Percentiles rank a stretch among this genome's conserved stretches.
phyloP scores from a whole-genome alignment of 148 eudicot species.

The Cornus kousa region DNA sequence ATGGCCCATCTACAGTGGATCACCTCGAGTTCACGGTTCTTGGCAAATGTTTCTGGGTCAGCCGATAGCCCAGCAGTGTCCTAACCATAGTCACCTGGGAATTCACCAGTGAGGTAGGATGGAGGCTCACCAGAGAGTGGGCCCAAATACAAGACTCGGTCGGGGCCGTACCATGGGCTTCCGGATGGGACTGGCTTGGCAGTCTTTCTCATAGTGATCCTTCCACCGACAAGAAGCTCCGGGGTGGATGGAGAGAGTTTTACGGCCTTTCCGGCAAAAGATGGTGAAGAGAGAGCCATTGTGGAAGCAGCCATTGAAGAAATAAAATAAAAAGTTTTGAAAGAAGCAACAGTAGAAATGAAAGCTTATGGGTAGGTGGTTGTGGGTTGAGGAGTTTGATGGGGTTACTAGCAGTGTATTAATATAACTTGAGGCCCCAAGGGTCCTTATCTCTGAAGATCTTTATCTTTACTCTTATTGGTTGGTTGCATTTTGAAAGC shows the following conservation, averaged over 20 bases:
- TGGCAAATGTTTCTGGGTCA: too few relatives aligned
- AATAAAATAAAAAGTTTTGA: neutral
- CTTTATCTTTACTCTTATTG: slow-evolving; percentile 16
- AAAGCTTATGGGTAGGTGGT: neutral
- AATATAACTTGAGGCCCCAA: neutral
- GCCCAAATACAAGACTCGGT: slow-evolving; percentile 41
- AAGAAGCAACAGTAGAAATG: neutral
- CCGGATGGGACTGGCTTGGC: slow-evolving; percentile 10
- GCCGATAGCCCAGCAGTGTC: too few relatives aligned
- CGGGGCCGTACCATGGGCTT: slow-evolving; percentile 18
- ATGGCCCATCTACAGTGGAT: slow-evolving; percentile 43
- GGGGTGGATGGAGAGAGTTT: slow-evolving; percentile 20
- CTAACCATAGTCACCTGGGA: slow-evolving; percentile 31
- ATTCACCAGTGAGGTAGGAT: slow-evolving; percentile 29
- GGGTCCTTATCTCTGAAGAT: slow-evolving; percentile 14
- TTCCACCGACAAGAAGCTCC: neutral
- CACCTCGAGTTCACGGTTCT: slow-evolving; percentile 42
- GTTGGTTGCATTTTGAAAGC: neutral
- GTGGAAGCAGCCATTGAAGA: slow-evolving; percentile 34
- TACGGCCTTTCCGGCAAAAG: slow-evolving; percentile 32
- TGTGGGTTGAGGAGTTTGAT: slow-evolving; percentile 8
- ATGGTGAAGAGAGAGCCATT: slow-evolving; percentile 37
- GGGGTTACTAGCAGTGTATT: neutral
- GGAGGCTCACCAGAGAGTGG: slow-evolving; percentile 50
- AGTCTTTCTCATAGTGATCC: slow-evolving; percentile 27